Percentiles rank a stretch among this genome's conserved stretches.
phyloP scores from a whole-genome alignment of 2,329 filamentous ascomycete species.

The Aspergillus terreus region DNA sequence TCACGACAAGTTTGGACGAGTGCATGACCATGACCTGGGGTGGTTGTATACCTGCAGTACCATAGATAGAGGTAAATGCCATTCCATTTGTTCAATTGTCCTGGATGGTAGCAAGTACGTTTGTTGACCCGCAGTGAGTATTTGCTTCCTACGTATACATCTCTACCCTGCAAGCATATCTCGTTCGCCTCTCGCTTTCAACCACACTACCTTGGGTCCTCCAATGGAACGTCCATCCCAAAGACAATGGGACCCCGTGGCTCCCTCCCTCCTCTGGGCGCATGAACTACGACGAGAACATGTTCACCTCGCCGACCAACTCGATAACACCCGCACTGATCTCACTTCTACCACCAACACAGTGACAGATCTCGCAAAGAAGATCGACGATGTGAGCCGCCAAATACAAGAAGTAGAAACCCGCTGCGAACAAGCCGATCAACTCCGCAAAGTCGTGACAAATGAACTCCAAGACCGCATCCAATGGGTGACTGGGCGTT shows the following conservation, averaged over 20 bases:
- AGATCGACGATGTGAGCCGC: slow-evolving; percentile 1
- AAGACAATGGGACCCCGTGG: slow-evolving; percentile 3
- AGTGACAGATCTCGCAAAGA: slow-evolving; percentile 4
- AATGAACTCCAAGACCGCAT: background rate
- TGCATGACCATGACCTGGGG: slow-evolving; percentile 28
- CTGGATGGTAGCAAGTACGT: background rate
- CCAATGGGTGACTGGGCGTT: background rate
- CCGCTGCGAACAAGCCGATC: background rate
- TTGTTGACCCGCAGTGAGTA: background rate
- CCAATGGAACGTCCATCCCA: slow-evolving; percentile 2
- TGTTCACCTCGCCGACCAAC: slow-evolving; percentile 24
- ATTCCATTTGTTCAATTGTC: slow-evolving; percentile 12
- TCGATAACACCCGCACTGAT: slow-evolving; percentile 18
- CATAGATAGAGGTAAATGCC: slow-evolving; percentile 35
- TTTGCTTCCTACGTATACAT: background rate
- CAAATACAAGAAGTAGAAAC: background rate
- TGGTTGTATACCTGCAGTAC: slow-evolving; percentile 29
- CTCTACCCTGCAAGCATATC: background rate
- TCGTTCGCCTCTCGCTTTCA: background rate
- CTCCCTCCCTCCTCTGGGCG: slow-evolving; percentile 34
- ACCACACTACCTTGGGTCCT: background rate
- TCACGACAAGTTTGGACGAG: slow-evolving; percentile 24
- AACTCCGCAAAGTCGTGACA: background rate
- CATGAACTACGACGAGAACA: slow-evolving; percentile 38
- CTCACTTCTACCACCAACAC: slow-evolving; percentile 9